Conservation (phyloP, 331 rosid genomes). For the Acacia concinna region DNA sequence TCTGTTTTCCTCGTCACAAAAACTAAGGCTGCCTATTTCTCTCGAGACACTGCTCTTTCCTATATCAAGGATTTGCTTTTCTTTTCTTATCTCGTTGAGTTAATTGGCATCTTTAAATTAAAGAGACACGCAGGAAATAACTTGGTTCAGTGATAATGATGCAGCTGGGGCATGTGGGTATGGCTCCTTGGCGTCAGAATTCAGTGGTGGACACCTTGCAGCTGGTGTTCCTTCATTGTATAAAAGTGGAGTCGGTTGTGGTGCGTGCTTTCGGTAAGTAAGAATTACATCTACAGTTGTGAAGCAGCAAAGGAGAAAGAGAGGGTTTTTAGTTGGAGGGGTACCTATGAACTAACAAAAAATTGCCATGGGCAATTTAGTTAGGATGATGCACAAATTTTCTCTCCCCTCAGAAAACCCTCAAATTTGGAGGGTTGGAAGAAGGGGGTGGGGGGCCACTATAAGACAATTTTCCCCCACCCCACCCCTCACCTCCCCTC, state of each 20-base stretch:
- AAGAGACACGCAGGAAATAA: constrained; percentile 7
- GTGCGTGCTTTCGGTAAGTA: constrained; percentile 77
- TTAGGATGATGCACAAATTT: no score
- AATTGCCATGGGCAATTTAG: no score
- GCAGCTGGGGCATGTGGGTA: constrained; percentile 97
- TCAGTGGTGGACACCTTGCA: constrained; percentile 59
- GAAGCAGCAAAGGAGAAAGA: no score
- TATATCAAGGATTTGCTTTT: constrained; percentile 38
- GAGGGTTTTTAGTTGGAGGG: no score
- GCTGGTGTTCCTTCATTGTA: constrained; percentile 69
- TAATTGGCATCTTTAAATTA: no score
- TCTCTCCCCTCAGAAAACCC: no score
- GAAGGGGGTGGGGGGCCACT: no score
- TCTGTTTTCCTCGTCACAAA: constrained; percentile 21
- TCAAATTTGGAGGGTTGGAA: no score
- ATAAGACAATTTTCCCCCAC: no score
- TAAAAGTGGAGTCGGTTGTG: constrained; percentile 82
- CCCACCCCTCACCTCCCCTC: no score
- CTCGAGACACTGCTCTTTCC: constrained; percentile 55
- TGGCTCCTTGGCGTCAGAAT: constrained; percentile 61
- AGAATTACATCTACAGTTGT: no score
- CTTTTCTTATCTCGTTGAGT: neutral
- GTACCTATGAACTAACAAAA: no score
- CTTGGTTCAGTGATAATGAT: constrained; percentile 29
- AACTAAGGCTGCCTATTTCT: constrained; percentile 63